Evolutionary conservation across 345 rosid species (phyloP).

Genomic region (Leavenworthia alabamica): DNA sequence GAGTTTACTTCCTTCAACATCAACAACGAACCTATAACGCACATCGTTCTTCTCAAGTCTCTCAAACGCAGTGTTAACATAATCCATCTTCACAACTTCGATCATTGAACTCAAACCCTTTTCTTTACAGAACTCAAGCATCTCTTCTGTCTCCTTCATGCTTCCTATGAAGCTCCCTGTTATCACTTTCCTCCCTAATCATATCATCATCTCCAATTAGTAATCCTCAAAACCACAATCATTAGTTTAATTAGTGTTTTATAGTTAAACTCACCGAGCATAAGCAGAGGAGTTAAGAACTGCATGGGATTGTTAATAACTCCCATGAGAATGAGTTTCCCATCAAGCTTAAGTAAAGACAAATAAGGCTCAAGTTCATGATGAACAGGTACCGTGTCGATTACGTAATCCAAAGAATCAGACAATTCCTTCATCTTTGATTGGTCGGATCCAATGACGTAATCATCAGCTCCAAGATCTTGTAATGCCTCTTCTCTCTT

Average conservation of each 20-base stretch:
- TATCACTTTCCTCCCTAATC: constrained; percentile 58
- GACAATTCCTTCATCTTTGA: constrained; percentile 49
- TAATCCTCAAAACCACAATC: background rate
- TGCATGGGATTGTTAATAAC: constrained; percentile 71
- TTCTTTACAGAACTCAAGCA: constrained; percentile 49
- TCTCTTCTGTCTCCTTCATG: constrained; percentile 51
- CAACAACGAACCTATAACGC: constrained; percentile 84
- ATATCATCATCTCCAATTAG: background rate
- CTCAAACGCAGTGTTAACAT: constrained; percentile 69
- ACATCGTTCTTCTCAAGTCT: constrained; percentile 91
- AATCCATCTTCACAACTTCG: constrained; percentile 82
- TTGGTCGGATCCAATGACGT: constrained; percentile 66
- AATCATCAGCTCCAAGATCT: constrained; percentile 82
- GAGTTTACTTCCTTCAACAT: constrained; percentile 82
- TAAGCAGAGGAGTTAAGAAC: constrained; percentile 64
- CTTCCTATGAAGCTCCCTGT: constrained; percentile 55
- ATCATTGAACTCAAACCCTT: constrained; percentile 59
- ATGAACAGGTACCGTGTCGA: constrained; percentile 80
- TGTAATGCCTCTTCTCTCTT: constrained; percentile 75
- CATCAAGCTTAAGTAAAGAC: constrained; percentile 65
- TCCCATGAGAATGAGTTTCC: constrained; percentile 79
- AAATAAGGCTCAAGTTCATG: constrained; percentile 86
- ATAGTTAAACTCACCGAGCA: constrained; percentile 58
- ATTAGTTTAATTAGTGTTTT: background rate
- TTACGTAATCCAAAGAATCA: constrained; percentile 78